Base-by-base conservation (phyloP, 306 rosid species). In the Pyrus communis region DNA sequence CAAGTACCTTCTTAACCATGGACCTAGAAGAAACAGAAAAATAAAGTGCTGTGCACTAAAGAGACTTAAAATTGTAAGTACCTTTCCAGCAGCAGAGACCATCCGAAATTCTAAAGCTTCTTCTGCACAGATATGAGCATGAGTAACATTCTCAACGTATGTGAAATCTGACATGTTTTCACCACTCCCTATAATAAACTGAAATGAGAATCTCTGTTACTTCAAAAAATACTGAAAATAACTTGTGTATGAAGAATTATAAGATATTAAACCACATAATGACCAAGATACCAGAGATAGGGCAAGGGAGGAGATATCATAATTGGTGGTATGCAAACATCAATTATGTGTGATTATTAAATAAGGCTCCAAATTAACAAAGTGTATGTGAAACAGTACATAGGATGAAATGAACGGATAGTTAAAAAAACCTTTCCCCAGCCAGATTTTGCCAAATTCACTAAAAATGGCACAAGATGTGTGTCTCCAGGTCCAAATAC, bases 71-170 rank as follows among this genome's bases (percentile, higher is more conserved):
- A 69, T 67, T 75, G 38, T 52, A 69, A 60, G 49, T 74, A 91
- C 98, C 98, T 91, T 93, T 77, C 98, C 98, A 45, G 92, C 97
- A 25, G 86, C 96, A 70, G 90, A 79, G 77, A 77, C 90, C 19
- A 66, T 83, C 88, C 78, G 92, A 65, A 87, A 86, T 80, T 83
- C 86, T 78, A 93, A 82, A 73, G 97, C 93, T 78, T 89, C 82
- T 85, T 91, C 96, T 38, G 93, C 98, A 84, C 98, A 89, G 67
- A 93, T 79, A 81, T 87, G 92, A 73, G 98, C 98, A 89, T 89
- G 92, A 63, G 86, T 52, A 62, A 91, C 92, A 87, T 93, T 93
- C 89, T 93, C 97, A 63, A 67, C 87, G 82, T 79, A 89, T 40
- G 96, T 91, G 82, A 93, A 91, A 80, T 93, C 97, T 0, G 93